A percentile compares a stretch with the other conserved stretches of the same genome.
These are phyloP conservation scores for Marsdenia floribunda DNA, from an alignment of 257 asterid genomes.

Conservation along the genomic window DNA sequence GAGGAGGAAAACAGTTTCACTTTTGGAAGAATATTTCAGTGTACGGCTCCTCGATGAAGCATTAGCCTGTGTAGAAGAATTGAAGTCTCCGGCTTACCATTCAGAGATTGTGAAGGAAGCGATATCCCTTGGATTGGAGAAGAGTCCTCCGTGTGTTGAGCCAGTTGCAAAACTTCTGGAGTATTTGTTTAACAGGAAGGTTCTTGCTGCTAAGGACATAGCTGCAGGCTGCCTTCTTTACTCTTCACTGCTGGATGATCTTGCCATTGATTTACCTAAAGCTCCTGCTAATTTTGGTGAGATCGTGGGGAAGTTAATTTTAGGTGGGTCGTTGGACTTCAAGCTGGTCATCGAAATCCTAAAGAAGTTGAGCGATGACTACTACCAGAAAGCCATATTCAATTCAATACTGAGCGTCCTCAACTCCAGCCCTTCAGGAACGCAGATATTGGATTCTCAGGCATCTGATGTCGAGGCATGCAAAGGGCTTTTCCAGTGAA, in stretches of 20 bases:
- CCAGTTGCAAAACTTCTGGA: slow-evolving; percentile 53
- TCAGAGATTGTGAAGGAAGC: slow-evolving; percentile 80
- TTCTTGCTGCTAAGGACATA: slow-evolving; percentile 40
- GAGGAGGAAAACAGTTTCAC: slow-evolving; percentile 52
- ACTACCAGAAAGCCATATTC: slow-evolving; percentile 54
- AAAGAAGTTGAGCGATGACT: slow-evolving; percentile 50
- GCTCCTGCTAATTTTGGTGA: slow-evolving; percentile 84
- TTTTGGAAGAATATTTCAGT: slow-evolving; percentile 74
- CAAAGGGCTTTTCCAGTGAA: slow-evolving; percentile 42
- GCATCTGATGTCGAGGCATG: slow-evolving; percentile 60
- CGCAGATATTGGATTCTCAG: slow-evolving; percentile 57
- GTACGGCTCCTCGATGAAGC: slow-evolving; percentile 74
- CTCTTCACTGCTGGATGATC: slow-evolving; percentile 62
- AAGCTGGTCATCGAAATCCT: slow-evolving; percentile 54
- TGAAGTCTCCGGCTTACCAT: slow-evolving; percentile 73
- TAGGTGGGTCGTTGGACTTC: slow-evolving; percentile 61
- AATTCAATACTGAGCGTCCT: slow-evolving; percentile 32
- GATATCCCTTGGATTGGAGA: slow-evolving; percentile 59
- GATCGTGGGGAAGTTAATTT: slow-evolving; percentile 55
- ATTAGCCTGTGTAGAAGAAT: slow-evolving; percentile 65
- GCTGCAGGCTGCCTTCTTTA: slow-evolving; percentile 44
- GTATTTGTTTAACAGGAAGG: slow-evolving; percentile 51
- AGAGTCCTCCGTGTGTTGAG: slow-evolving; percentile 64
- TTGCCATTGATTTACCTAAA: slow-evolving; percentile 84
- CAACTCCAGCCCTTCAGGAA: slow-evolving; percentile 41